Conservation (phyloP, 2,329 filamentous ascomycete genomes). For the Xylaria polymorpha region DNA sequence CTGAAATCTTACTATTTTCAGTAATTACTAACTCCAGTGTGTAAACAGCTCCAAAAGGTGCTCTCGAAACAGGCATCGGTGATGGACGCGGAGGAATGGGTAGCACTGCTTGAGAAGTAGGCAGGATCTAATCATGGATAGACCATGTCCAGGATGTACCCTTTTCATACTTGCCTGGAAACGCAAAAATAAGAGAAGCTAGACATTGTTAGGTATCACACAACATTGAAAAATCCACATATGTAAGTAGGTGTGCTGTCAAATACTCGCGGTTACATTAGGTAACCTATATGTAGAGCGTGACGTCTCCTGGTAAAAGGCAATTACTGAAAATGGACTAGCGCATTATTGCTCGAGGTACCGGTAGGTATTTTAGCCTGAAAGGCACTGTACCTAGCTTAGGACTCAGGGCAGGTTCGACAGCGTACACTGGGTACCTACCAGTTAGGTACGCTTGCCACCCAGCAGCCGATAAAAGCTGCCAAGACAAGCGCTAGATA, state of each 20-base stretch:
- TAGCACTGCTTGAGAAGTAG: conserved; percentile 29
- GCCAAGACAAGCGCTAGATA: conserved; percentile 22
- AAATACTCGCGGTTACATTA: too few relatives aligned
- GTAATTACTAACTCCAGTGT: too few relatives aligned
- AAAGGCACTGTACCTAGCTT: not conserved
- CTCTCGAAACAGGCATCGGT: conserved; percentile 49
- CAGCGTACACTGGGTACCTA: too few relatives aligned
- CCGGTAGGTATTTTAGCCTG: conserved; percentile 14
- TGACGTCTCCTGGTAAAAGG: not conserved
- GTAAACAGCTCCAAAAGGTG: conserved; percentile 51
- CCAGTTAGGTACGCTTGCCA: not conserved
- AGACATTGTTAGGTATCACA: not conserved
- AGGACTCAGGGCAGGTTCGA: too few relatives aligned
- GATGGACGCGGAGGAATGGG: conserved; percentile 48
- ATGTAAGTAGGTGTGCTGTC: too few relatives aligned
- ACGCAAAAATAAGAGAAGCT: not conserved
- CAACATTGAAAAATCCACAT: too few relatives aligned
- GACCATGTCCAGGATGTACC: not conserved
- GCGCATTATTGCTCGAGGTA: not conserved
- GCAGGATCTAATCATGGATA: not conserved
- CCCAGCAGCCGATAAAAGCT: not conserved
- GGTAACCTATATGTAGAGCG: too few relatives aligned
- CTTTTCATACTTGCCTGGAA: not conserved
- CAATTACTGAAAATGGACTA: not conserved
- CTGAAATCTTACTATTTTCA: too few relatives aligned